A percentile compares a stretch with the other conserved stretches of the same genome.
These are phyloP conservation scores for Lumnitzera racemosa DNA, from an alignment of 345 rosid species.

Conservation along the genomic window DNA sequence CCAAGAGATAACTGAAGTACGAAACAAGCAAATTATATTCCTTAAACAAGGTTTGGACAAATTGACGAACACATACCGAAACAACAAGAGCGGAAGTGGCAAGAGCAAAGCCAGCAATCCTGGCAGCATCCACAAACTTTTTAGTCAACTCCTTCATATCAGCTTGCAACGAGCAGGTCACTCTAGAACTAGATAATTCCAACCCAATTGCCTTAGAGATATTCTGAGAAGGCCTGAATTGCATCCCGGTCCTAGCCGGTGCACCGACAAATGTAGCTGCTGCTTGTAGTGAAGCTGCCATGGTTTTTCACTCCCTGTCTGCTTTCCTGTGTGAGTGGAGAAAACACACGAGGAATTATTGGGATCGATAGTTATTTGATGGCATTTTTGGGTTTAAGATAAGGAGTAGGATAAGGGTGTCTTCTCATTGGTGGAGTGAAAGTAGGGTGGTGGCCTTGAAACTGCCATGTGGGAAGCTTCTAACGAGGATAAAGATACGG, in stretches of 20 bases:
- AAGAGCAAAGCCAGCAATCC: slow-evolving; percentile 80
- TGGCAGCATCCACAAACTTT: slow-evolving; percentile 63
- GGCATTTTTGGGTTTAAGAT: too few relatives aligned
- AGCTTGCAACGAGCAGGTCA: slow-evolving; percentile 70
- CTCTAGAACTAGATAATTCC: slow-evolving; percentile 42
- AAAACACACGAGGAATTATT: too few relatives aligned
- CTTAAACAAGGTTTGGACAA: too few relatives aligned
- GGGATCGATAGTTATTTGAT: too few relatives aligned
- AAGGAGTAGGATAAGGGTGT: too few relatives aligned
- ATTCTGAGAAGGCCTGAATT: slow-evolving; percentile 38
- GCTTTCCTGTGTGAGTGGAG: too few relatives aligned
- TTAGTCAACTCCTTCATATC: slow-evolving; percentile 64
- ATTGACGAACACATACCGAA: slow-evolving; percentile 37
- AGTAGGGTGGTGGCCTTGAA: too few relatives aligned
- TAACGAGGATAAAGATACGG: too few relatives aligned
- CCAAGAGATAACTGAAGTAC: too few relatives aligned
- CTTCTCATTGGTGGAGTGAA: too few relatives aligned
- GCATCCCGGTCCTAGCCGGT: slow-evolving; percentile 27
- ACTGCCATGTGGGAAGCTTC: too few relatives aligned
- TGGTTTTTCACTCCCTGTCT: slow-evolving; percentile 8
- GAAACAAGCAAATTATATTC: too few relatives aligned
- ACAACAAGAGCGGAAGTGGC: slow-evolving; percentile 95
- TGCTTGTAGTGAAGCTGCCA: slow-evolving; percentile 91
- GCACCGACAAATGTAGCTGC: slow-evolving; percentile 59
- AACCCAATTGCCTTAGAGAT: slow-evolving; percentile 54